A percentile compares a stretch with the other conserved stretches of the same genome.
phyloP scores from a whole-genome alignment of 1,139 yeast genomes.

The Kodamaea fungicola region DNA sequence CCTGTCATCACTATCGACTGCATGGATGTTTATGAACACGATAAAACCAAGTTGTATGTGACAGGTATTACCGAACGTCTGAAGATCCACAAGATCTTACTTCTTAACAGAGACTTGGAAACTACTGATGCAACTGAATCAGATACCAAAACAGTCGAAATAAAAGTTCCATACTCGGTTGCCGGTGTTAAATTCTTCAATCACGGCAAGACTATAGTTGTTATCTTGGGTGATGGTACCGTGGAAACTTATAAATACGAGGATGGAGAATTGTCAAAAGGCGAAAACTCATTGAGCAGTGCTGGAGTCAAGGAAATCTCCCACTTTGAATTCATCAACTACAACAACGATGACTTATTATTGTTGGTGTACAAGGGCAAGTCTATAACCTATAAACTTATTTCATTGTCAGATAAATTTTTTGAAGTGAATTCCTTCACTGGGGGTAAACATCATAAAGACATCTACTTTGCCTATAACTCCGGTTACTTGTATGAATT shows the following conservation, averaged over 20 bases:
- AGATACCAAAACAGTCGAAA: slow-evolving; percentile 19
- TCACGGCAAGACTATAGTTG: slow-evolving; percentile 31
- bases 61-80: slow-evolving; percentile 49
- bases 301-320: slow-evolving; percentile 10
- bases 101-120: slow-evolving; percentile 25
- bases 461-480: slow-evolving; percentile 20
- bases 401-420: slow-evolving; percentile 20
- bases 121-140: slow-evolving; percentile 16
- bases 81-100: slow-evolving; percentile 33
- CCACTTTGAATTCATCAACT: slow-evolving; percentile 22
- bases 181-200: slow-evolving; percentile 34
- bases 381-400: slow-evolving; percentile 17
- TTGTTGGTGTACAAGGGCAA: slow-evolving; percentile 19
- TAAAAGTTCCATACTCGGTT: slow-evolving; percentile 21
- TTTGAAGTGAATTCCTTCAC: slow-evolving; percentile 19
- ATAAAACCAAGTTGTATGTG: slow-evolving; percentile 25
- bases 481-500: slow-evolving; percentile 27
- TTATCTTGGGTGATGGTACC: slow-evolving; percentile 42
- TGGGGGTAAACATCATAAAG: slow-evolving; percentile 5
- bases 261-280: slow-evolving; percentile 9
- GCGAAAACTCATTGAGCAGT: slow-evolving; percentile 8
- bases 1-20: slow-evolving; percentile 53
- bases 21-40: slow-evolving; percentile 32
- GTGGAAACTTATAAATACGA: slow-evolving; percentile 27
- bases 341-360: slow-evolving; percentile 20